Evolutionary conservation across 345 rosid species (phyloP).

Genomic region (Syzygium grande): DNA sequence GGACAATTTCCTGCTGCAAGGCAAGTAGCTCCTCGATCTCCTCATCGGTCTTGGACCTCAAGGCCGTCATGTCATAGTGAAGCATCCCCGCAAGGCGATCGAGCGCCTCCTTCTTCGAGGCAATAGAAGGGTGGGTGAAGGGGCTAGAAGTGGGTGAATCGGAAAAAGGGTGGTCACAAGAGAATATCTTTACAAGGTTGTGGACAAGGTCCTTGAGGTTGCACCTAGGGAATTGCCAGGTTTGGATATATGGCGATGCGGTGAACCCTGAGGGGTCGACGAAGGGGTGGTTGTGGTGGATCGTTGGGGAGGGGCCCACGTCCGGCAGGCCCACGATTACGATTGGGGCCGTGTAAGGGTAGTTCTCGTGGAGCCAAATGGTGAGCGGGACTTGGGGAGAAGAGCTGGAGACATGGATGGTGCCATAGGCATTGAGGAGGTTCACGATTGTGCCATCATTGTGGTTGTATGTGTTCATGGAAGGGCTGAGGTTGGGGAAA

Average conservation of each 20-base stretch:
- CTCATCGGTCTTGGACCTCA: conserved; percentile 11
- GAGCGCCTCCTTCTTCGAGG: conserved; percentile 51
- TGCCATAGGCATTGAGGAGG: conserved; percentile 39
- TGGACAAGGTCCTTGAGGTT: conserved; percentile 33
- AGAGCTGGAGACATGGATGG: conserved; percentile 15
- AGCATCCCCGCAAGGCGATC: conserved; percentile 53
- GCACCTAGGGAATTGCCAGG: conserved; percentile 47
- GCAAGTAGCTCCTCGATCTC: conserved; percentile 32
- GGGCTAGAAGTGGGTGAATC: neutral
- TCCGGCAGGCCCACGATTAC: conserved; percentile 22
- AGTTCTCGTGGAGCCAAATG: conserved; percentile 64
- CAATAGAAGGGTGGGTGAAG: conserved; percentile 19
- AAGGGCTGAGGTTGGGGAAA: conserved; percentile 31
- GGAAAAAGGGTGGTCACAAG: conserved; percentile 46
- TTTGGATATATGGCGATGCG: conserved; percentile 31
- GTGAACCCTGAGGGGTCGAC: conserved; percentile 39
- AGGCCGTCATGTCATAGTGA: conserved; percentile 33
- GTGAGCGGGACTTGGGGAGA: conserved; percentile 34
- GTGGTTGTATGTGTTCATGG: conserved; percentile 38
- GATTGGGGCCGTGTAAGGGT: conserved; percentile 51
- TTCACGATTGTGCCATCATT: conserved; percentile 51
- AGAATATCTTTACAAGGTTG: conserved; percentile 40
- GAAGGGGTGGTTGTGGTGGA: conserved; percentile 52
- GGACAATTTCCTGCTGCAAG: conserved; percentile 24
- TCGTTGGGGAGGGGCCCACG: conserved; percentile 3